These are phyloP conservation scores for Sequoiadendron giganteum DNA, from an alignment of 75 land plant genomes.

Conservation along the genomic window DNA sequence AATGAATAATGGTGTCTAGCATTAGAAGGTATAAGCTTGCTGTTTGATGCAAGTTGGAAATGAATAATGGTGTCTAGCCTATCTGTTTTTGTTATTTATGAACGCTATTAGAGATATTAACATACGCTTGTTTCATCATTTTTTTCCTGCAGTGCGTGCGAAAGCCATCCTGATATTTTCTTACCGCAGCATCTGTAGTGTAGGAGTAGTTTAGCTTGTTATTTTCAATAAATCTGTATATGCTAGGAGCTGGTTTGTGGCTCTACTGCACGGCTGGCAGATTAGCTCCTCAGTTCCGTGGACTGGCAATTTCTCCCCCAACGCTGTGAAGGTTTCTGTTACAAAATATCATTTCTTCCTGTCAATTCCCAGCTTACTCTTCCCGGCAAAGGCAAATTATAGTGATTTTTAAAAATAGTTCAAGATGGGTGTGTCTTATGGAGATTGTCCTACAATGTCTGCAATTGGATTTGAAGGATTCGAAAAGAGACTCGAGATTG, in stretches of 20 bases:
- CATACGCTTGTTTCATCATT: background rate
- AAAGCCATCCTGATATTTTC: conserved; percentile 75
- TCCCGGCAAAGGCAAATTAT: background rate
- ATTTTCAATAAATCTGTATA: background rate
- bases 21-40: too few relatives aligned
- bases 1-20: background rate
- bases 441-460: conserved; percentile 12
- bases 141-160: conserved; percentile 68
- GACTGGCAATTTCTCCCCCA: conserved; percentile 16
- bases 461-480: conserved; percentile 74
- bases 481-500: conserved; percentile 65
- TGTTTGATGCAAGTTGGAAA: too few relatives aligned
- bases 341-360: background rate
- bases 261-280: conserved; percentile 7
- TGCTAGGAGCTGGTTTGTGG: conserved; percentile 4
- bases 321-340: background rate
- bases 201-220: conserved; percentile 13
- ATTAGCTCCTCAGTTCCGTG: conserved; percentile 10
- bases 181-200: conserved; percentile 9
- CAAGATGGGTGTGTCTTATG: background rate
- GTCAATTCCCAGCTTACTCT: background rate
- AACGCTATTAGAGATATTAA: background rate
- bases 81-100: background rate
- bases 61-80: background rate
- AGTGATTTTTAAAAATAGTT: background rate